phyloP scores from a whole-genome alignment of 106 monocot species.

The Platanthera zijinensis region DNA sequence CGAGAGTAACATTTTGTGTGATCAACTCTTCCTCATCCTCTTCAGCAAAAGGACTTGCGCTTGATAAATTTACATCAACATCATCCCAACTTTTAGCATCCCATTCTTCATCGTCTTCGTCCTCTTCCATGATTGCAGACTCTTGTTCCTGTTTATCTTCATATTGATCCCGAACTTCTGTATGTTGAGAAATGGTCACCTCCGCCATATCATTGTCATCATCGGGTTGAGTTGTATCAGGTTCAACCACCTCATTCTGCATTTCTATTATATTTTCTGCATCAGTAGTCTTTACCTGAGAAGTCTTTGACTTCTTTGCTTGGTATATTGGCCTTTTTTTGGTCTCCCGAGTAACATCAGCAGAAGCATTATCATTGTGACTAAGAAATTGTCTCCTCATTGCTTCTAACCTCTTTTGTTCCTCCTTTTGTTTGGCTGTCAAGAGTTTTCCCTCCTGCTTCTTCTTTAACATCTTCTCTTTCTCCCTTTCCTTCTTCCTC shows the following conservation, averaged over 20 bases:
- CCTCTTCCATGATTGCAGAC: conserved; percentile 41
- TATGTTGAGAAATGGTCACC: conserved; percentile 29
- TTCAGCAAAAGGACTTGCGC: conserved; percentile 57
- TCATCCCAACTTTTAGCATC: conserved; percentile 99
- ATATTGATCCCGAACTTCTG: conserved; percentile 40
- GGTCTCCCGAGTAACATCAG: conserved; percentile 34
- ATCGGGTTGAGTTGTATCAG: conserved; percentile 20
- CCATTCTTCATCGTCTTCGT: conserved; percentile 85
- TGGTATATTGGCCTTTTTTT: conserved; percentile 79
- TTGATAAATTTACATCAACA: conserved; percentile 67
- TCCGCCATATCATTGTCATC: conserved; percentile 27
- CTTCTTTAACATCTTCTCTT: conserved; percentile 79
- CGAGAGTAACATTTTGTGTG: conserved; percentile 20
- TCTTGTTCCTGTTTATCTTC: conserved; percentile 33
- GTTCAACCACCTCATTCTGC: conserved; percentile 11
- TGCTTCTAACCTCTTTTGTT: conserved; percentile 61
- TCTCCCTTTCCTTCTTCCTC: conserved; percentile 91
- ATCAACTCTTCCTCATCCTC: conserved; percentile 55
- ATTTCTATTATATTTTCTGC: conserved; percentile 7
- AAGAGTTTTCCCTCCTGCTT: conserved; percentile 76
- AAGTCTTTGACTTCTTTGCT: conserved; percentile 27
- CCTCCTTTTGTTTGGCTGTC: conserved; percentile 88
- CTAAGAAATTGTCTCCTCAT: conserved; percentile 80
- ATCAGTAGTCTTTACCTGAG: conserved; percentile 4
- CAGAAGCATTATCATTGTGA: conserved; percentile 21